phyloP scores from a whole-genome alignment of 2,329 filamentous ascomycete species.

The Exutisphaerella laricina region DNA sequence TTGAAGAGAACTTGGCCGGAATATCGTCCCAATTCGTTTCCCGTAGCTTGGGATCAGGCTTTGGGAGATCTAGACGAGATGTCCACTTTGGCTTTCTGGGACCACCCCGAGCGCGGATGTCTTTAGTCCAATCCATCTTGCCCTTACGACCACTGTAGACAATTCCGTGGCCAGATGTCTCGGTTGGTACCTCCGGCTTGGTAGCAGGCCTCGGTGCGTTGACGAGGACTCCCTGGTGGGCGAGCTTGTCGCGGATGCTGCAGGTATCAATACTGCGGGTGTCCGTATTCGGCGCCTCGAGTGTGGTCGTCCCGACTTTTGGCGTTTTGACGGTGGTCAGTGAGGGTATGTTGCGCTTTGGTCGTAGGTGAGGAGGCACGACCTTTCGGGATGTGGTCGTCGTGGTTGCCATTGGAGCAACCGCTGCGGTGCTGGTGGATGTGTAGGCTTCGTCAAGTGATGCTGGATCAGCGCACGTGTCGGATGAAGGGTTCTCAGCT shows the following conservation, averaged over 20 bases:
- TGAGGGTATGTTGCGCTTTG: not conserved
- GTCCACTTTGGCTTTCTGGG: slow-evolving; percentile 12
- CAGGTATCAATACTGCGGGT: not conserved
- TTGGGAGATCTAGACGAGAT: slow-evolving; percentile 14
- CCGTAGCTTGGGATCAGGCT: slow-evolving; percentile 18
- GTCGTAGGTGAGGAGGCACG: slow-evolving; percentile 5
- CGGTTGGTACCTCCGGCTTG: not conserved
- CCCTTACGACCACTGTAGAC: slow-evolving; percentile 4
- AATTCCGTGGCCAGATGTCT: not conserved
- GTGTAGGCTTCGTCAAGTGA: too few relatives aligned
- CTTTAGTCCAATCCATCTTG: too few relatives aligned
- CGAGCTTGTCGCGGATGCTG: slow-evolving; percentile 16
- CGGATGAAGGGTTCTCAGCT: too few relatives aligned
- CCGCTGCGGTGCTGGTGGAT: too few relatives aligned
- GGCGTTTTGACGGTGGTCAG: not conserved
- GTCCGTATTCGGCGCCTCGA: not conserved
- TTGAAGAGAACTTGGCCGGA: not conserved
- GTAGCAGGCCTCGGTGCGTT: slow-evolving; percentile 12
- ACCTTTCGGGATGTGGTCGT: not conserved
- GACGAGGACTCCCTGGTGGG: slow-evolving; percentile 15
- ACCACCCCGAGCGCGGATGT: not conserved
- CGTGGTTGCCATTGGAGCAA: not conserved
- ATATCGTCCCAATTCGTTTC: slow-evolving; percentile 9
- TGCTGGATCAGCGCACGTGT: too few relatives aligned
- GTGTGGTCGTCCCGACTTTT: not conserved